Conservation (phyloP, 2,329 filamentous ascomycete genomes). For the Nothophaeocryptopus gaeumannii region DNA sequence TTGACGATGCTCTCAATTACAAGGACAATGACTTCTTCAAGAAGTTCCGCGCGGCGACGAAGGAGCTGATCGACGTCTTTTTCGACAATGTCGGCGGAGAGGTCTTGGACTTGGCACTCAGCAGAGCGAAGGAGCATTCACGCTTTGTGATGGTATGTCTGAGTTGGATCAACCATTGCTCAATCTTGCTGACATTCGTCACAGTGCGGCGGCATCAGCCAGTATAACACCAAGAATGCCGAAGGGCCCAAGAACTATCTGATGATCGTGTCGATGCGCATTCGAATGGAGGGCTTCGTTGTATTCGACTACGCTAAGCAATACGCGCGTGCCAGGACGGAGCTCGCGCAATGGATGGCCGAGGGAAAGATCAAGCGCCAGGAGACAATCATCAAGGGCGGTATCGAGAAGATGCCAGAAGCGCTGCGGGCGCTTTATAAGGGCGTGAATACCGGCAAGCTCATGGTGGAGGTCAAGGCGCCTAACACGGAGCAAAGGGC, state of each 20-base stretch:
- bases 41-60: constrained; percentile 59
- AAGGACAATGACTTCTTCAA: constrained; percentile 61
- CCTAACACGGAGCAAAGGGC: no score
- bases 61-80: constrained; percentile 55
- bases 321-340: constrained; percentile 55
- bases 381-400: constrained; percentile 47
- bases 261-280: constrained; percentile 54
- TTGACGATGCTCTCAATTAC: constrained; percentile 68
- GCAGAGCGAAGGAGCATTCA: constrained; percentile 57
- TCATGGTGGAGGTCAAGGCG: constrained; percentile 23
- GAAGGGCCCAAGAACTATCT: constrained; percentile 56
- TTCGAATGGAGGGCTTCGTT: constrained; percentile 68
- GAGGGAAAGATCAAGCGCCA: constrained; percentile 55
- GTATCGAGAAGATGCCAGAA: constrained; percentile 49
- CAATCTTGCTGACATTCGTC: neutral
- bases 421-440: constrained; percentile 49
- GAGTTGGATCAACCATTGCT: neutral
- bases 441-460: constrained; percentile 43
- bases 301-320: constrained; percentile 64
- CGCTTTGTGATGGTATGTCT: constrained; percentile 58
- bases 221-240: constrained; percentile 59
- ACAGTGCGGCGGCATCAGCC: constrained; percentile 62
- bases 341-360: constrained; percentile 52
- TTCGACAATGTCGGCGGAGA: constrained; percentile 72
- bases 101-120: constrained; percentile 64